Evolutionary conservation across 2,329 filamentous ascomycete species (phyloP), one percentile per base, ranked within the genome.

Genomic region (Calycina herbarum): DNA sequence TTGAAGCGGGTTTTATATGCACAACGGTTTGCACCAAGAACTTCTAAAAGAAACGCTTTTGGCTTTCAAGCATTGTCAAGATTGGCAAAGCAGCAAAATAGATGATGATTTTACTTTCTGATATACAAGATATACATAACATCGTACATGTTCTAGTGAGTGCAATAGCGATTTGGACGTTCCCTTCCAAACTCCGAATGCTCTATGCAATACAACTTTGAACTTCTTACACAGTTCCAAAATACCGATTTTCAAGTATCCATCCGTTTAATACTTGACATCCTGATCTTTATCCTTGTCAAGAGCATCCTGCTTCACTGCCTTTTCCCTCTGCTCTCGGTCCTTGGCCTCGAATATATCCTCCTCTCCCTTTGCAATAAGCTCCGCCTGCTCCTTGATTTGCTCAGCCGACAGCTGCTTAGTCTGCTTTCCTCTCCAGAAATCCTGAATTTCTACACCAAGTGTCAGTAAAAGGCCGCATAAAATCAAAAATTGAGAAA

Each of bases 361-460:
- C 17, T 35, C 56, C 56, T 57, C n/a, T 57, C 48, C 48, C 11
- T 54, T 13, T 27, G 20, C 48, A 54, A 54, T 3, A 48, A 20
- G 7, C n/a, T n/a, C n/a, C 5, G 17, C 20, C 8, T 7, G 29
- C 27, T 35, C 56, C 15, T 57, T n/a, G 8, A n/a, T 33, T 27
- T 57, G 24, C 3, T 31, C 56, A 1, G 11, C 27, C 15, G 13
- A 33, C 13, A n/a, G 1, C 13, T 57, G 56, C 56, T 57, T 57
- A 24, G 57, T 60, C 42, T 62, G 59, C 20, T 57, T 58, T n/a
- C 35, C 61, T 27, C 56, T 63, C 27, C 33, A 59, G 31, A 66
- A 66, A 40, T 60, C 45, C 33, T 69, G 68, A 17, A 77, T 71
- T 59, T 77, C 76, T 77, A 62, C 42, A 54, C 6, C 3, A 5